phyloP scores from a whole-genome alignment of 306 rosid genomes.

The Vigna mungo region DNA sequence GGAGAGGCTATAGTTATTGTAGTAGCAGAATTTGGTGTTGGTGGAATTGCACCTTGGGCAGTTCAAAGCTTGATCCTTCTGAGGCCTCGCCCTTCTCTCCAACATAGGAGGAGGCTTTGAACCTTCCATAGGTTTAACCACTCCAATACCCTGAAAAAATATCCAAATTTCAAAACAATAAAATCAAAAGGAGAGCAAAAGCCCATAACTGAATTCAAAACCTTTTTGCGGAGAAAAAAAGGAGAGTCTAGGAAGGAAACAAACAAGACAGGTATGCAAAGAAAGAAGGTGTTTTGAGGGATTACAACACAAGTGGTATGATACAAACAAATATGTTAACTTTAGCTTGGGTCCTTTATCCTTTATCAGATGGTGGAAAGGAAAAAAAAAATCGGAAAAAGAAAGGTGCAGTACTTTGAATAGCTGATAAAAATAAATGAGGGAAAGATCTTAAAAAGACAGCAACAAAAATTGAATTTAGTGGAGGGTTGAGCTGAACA shows the following conservation, averaged over 20 bases:
- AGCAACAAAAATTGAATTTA: conserved; percentile 56
- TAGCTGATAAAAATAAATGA: conserved; percentile 37
- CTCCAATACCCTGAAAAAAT: conserved; percentile 54
- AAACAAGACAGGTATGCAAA: conserved; percentile 54
- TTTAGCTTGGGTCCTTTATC: conserved; percentile 55
- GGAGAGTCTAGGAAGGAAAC: conserved; percentile 42
- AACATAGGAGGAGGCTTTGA: conserved; percentile 52
- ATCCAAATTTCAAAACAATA: conserved; percentile 34
- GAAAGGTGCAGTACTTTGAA: conserved; percentile 66
- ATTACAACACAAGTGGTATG: conserved; percentile 54
- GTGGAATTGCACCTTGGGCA: conserved; percentile 98
- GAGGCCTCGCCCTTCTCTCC: conserved; percentile 81
- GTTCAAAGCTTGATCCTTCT: conserved; percentile 84
- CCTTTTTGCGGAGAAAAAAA: conserved; percentile 17
- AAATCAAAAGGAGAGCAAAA: conserved; percentile 35
- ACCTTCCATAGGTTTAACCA: conserved; percentile 69
- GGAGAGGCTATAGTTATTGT: conserved; percentile 91
- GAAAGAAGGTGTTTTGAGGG: conserved; percentile 50
- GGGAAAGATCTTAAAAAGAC: conserved; percentile 54
- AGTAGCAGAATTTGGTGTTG: conserved; percentile 96
- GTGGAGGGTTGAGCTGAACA: conserved; percentile 55
- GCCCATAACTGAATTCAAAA: conserved; percentile 39
- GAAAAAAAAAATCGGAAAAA: conserved; percentile 37
- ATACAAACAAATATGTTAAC: conserved; percentile 51
- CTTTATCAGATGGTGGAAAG: conserved; percentile 57